phyloP scores from a whole-genome alignment of 2,329 filamentous ascomycete species.

The Epichloe hybrida region DNA sequence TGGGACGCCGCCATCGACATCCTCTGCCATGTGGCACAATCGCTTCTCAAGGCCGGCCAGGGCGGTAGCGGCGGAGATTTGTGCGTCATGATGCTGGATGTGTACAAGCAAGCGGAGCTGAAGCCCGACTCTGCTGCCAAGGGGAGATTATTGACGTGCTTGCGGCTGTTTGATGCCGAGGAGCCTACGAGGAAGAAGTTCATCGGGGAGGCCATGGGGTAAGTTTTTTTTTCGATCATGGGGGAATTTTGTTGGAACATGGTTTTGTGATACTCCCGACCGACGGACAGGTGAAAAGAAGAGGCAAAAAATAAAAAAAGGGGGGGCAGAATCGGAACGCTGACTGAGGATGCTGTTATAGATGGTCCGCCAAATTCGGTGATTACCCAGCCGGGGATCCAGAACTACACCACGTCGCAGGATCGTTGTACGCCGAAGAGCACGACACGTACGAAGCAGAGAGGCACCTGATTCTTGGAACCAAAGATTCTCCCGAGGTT shows the following conservation, averaged over 20 bases:
- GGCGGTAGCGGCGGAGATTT: slow-evolving; percentile 87
- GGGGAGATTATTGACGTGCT: slow-evolving; percentile 60
- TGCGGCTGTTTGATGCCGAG: slow-evolving; percentile 66
- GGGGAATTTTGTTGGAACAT: background rate
- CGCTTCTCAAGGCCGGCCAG: slow-evolving; percentile 82
- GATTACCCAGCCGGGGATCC: slow-evolving; percentile 85
- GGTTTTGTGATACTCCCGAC: background rate
- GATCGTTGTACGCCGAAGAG: slow-evolving; percentile 81
- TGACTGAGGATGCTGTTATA: slow-evolving; percentile 11
- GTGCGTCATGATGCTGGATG: slow-evolving; percentile 74
- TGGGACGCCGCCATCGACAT: slow-evolving; percentile 79
- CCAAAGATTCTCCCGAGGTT: slow-evolving; percentile 70
- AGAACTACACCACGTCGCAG: slow-evolving; percentile 85
- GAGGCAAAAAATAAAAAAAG: background rate
- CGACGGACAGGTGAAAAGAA: background rate
- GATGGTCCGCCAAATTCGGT: slow-evolving; percentile 75
- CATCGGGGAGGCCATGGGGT: slow-evolving; percentile 71
- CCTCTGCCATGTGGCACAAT: slow-evolving; percentile 68
- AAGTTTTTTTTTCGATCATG: slow-evolving; percentile 25
- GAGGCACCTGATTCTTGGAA: slow-evolving; percentile 76
- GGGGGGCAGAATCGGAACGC: background rate
- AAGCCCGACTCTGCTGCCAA: slow-evolving; percentile 62
- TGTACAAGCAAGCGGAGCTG: slow-evolving; percentile 77
- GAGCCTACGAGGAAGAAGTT: slow-evolving; percentile 93
- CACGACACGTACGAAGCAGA: slow-evolving; percentile 90